Evolutionary conservation across 768 basidiomycete genomes (phyloP).

Genomic region (Termitomyces sp.): DNA sequence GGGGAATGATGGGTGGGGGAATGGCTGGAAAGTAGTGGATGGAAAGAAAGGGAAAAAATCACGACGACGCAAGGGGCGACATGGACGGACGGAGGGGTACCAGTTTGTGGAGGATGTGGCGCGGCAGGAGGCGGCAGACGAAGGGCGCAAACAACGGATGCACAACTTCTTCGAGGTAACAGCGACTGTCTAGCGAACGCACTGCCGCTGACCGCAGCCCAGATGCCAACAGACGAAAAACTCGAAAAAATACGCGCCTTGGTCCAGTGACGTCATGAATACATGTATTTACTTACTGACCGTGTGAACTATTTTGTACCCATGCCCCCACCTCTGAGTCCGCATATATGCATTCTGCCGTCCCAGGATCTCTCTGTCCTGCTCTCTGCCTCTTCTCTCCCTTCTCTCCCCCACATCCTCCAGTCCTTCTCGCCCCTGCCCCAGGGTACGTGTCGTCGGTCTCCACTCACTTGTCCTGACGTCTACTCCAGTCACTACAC

Average conservation of each 20-base stretch:
- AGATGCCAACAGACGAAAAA: conserved; percentile 57
- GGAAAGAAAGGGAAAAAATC: not conserved
- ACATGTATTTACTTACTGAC: not conserved
- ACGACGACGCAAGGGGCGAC: not conserved
- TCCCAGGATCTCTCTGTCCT: conserved; percentile 68
- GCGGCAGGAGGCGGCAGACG: conserved; percentile 29
- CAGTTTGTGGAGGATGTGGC: conserved; percentile 46
- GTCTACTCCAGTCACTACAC: conserved; percentile 57
- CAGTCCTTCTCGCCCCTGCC: conserved; percentile 84
- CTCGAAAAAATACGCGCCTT: conserved; percentile 42
- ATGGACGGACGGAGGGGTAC: conserved; percentile 14
- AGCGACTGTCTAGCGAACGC: not conserved
- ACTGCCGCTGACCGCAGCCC: not conserved
- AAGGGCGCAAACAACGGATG: conserved; percentile 39
- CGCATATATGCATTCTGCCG: conserved; percentile 71
- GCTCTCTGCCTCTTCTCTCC: conserved; percentile 53
- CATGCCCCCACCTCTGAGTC: conserved; percentile 59
- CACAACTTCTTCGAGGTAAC: conserved; percentile 45
- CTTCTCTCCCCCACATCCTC: conserved; percentile 66
- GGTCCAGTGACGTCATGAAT: conserved; percentile 2
- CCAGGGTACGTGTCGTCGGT: conserved; percentile 47
- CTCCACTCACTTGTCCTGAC: conserved; percentile 2
- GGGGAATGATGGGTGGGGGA: not conserved
- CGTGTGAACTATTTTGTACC: conserved; percentile 2
- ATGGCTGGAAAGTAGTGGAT: not conserved